phyloP scores from a whole-genome alignment of 306 rosid species.

The Oemleria cerasiformis region DNA sequence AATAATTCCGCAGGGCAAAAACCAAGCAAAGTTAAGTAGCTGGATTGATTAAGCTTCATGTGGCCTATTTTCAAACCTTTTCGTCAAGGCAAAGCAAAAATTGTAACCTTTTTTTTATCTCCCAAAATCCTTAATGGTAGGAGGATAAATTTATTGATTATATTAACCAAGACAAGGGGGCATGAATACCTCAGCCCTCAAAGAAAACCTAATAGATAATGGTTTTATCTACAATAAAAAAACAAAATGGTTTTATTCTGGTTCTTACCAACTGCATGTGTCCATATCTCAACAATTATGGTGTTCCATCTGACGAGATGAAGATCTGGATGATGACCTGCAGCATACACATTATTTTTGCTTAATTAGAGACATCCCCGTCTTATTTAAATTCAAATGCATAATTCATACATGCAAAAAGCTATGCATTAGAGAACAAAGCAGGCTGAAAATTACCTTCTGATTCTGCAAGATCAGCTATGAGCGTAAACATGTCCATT shows the following conservation, averaged over 20 bases:
- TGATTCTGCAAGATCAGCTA: slow-evolving; percentile 82
- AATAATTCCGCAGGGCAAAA: background rate
- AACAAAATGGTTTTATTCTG: background rate
- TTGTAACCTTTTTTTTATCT: background rate
- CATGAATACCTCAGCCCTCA: background rate
- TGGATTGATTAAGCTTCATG: background rate
- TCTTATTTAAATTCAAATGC: background rate
- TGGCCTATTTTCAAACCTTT: background rate
- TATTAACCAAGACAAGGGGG: background rate
- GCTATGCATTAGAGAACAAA: slow-evolving; percentile 8
- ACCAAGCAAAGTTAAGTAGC: background rate
- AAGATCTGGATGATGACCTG: slow-evolving; percentile 97
- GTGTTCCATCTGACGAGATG: slow-evolving; percentile 93
- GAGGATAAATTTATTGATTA: background rate
- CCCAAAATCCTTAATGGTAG: background rate
- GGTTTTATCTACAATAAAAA: too few relatives aligned
- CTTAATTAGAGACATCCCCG: too few relatives aligned
- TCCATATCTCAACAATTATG: slow-evolving; percentile 76
- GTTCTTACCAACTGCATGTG: slow-evolving; percentile 74
- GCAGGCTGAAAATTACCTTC: slow-evolving; percentile 43
- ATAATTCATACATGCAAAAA: background rate
- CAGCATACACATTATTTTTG: background rate
- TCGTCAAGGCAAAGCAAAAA: background rate
- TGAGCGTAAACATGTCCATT: slow-evolving; percentile 59
- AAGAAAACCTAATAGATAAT: background rate